These are phyloP conservation scores for Prunus mume DNA, from an alignment of 306 rosid species.

Conservation along the genomic window DNA sequence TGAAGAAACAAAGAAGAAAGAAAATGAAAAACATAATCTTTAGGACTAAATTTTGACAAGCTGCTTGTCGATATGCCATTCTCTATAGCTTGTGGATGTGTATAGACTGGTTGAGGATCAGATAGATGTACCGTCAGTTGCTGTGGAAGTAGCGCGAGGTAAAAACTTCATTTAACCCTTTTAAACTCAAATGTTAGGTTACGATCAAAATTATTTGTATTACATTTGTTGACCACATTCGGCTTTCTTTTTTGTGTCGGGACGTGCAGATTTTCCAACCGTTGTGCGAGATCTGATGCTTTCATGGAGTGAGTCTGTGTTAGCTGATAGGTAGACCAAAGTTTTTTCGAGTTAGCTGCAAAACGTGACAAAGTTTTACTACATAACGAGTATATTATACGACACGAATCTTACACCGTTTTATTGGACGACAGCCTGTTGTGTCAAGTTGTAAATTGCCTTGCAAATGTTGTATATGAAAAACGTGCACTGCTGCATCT, in stretches of 20 bases:
- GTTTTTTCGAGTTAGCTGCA: slow-evolving; percentile 26
- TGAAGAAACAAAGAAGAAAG: background rate
- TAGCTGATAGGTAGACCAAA: slow-evolving; percentile 61
- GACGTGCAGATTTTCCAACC: slow-evolving; percentile 62
- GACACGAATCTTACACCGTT: slow-evolving; percentile 13
- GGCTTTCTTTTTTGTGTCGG: background rate
- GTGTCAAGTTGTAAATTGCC: slow-evolving; percentile 25
- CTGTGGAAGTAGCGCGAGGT: slow-evolving; percentile 90
- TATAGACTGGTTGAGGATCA: slow-evolving; percentile 88
- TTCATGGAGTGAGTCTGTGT: slow-evolving; percentile 77
- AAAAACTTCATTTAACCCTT: slow-evolving; percentile 16
- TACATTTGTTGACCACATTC: too few relatives aligned
- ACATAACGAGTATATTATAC: slow-evolving; percentile 31
- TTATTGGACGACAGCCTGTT: slow-evolving; percentile 13
- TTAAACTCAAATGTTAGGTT: background rate
- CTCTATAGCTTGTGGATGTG: slow-evolving; percentile 82
- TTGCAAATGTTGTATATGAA: slow-evolving; percentile 24
- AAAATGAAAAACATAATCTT: background rate
- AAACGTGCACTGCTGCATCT: slow-evolving; percentile 12
- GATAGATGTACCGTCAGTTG: slow-evolving; percentile 77
- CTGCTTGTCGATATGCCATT: slow-evolving; percentile 28
- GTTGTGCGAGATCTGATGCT: slow-evolving; percentile 80
- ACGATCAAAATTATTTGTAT: background rate
- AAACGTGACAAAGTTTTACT: slow-evolving; percentile 14
- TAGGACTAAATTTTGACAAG: background rate